These are phyloP conservation scores for Heterobasidion annosum DNA, from an alignment of 1,284 basidiomycete genomes.

Conservation along the genomic window DNA sequence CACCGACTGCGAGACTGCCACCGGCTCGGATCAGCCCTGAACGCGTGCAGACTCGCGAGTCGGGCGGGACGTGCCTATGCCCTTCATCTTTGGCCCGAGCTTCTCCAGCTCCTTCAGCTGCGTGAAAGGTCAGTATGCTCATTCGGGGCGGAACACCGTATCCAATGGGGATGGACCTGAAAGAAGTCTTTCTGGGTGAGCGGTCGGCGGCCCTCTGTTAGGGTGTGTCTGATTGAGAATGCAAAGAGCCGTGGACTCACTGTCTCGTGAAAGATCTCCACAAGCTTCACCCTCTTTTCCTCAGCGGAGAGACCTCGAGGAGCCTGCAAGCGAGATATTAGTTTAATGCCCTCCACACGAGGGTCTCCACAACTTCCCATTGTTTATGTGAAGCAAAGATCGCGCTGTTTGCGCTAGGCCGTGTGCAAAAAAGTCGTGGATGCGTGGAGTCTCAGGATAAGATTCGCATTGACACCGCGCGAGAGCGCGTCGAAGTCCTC, in stretches of 20 bases:
- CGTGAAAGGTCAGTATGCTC: neutral
- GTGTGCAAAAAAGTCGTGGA: too few species aligned
- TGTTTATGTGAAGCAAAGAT: too few species aligned
- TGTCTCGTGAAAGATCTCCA: constrained; percentile 87
- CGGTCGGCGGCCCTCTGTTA: neutral
- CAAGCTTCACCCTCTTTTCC: constrained; percentile 70
- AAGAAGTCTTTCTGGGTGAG: constrained; percentile 72
- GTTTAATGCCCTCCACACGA: too few species aligned
- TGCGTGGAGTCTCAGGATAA: too few species aligned
- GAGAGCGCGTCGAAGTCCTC: neutral
- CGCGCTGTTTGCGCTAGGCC: too few species aligned
- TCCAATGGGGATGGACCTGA: constrained; percentile 38
- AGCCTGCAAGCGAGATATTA: constrained; percentile 31
- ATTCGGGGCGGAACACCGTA: too few species aligned
- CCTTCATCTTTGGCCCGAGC: constrained; percentile 74
- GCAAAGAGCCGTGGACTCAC: constrained; percentile 29
- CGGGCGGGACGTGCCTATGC: constrained; percentile 52
- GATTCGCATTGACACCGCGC: too few species aligned
- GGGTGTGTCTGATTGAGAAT: neutral
- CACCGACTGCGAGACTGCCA: constrained; percentile 72
- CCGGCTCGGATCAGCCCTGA: neutral
- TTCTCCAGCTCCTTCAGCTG: constrained; percentile 88
- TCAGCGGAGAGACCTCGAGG: constrained; percentile 73
- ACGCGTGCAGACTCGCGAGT: neutral
- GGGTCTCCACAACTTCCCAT: too few species aligned